Percentiles rank a stretch among this genome's conserved stretches.
phyloP scores from a whole-genome alignment of 2,329 filamentous ascomycete species.

The Calonectria pauciramosa region DNA sequence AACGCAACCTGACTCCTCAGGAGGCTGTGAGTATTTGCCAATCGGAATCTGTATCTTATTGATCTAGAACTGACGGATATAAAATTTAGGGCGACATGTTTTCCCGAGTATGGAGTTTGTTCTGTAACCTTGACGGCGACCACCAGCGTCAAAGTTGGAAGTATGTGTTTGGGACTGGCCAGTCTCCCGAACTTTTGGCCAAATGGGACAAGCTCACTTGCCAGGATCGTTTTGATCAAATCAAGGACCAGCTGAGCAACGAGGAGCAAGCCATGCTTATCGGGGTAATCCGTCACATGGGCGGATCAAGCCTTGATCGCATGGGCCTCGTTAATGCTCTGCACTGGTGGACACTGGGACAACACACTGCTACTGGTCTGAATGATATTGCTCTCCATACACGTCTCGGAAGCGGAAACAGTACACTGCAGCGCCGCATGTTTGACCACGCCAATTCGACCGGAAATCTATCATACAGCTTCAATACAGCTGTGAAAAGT shows the following conservation, averaged over 20 bases:
- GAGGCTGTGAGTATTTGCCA: constrained; percentile 12
- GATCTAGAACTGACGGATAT: not conserved
- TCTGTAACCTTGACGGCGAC: constrained; percentile 40
- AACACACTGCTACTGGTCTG: constrained; percentile 7
- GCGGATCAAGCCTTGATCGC: not conserved
- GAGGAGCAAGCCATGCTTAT: constrained; percentile 18
- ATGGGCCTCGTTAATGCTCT: constrained; percentile 16
- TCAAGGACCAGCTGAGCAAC: constrained; percentile 44
- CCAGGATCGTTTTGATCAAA: constrained; percentile 44
- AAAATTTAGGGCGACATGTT: not conserved
- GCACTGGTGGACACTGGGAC: constrained; percentile 23
- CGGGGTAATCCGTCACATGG: constrained; percentile 15
- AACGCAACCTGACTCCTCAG: constrained; percentile 13
- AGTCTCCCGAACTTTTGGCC: constrained; percentile 41
- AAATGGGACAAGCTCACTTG: constrained; percentile 44
- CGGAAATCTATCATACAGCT: constrained; percentile 23
- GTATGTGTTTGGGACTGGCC: constrained; percentile 29
- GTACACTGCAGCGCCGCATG: constrained; percentile 21
- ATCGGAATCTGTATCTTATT: not conserved
- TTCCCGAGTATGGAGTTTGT: constrained; percentile 6
- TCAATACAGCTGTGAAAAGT: not conserved
- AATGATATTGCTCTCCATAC: constrained; percentile 25
- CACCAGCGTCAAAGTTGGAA: constrained; percentile 17
- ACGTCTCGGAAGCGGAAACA: constrained; percentile 18
- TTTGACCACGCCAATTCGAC: constrained; percentile 17